These are phyloP conservation scores for Calonectria naviculata DNA, from an alignment of 2,329 filamentous ascomycete species.

Conservation along the genomic window DNA sequence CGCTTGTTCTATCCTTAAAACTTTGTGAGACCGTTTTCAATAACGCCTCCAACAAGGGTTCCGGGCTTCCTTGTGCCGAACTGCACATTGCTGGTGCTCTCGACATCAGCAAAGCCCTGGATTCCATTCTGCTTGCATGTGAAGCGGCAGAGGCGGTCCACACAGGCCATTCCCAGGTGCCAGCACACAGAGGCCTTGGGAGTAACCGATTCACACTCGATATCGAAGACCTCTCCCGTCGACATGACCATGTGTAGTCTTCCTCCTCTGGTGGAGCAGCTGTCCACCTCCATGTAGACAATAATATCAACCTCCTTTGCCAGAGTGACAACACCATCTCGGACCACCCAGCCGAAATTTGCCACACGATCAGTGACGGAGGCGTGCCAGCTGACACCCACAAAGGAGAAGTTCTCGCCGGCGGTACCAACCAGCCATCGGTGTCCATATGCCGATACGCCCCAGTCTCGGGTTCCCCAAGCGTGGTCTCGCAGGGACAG, in stretches of 20 bases:
- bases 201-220: neutral
- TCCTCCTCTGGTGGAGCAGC: neutral
- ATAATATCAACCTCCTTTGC: neutral
- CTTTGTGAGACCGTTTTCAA: constrained; percentile 1
- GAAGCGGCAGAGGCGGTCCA: constrained; percentile 1
- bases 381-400: neutral
- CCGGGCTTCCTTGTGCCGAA: neutral
- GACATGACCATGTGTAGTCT: neutral
- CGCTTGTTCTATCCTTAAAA: neutral
- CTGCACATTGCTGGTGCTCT: neutral
- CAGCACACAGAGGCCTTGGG: neutral
- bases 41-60: neutral
- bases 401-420: neutral
- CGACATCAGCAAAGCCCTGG: neutral
- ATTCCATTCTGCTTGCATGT: constrained; percentile 1
- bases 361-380: neutral
- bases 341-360: constrained; percentile 10
- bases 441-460: neutral
- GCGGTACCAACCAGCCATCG: constrained; percentile 4
- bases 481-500: neutral
- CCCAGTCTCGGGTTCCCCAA: constrained; percentile 8
- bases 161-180: constrained; percentile 7
- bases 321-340: neutral
- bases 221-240: neutral
- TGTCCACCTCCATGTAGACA: neutral